Base-by-base conservation (phyloP, 2,329 filamentous ascomycete genomes). In the Fonsecaea multimorphosa region DNA sequence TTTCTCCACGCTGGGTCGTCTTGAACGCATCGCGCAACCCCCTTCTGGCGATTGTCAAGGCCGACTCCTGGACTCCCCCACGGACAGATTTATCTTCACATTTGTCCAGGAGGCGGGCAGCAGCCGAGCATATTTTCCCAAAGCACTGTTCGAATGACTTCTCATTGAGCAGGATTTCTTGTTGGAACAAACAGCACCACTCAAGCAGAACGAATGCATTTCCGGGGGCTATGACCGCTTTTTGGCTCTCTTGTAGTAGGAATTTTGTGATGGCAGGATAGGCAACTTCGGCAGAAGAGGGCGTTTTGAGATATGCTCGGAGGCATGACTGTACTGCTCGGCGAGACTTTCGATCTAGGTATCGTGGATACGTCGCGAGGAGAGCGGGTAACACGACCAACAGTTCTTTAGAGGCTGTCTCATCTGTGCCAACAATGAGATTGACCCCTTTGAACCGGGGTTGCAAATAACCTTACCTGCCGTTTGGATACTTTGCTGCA, bases 201-300 rank as follows among this genome's bases (percentile, higher is more conserved):
- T 97, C 92, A 14, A 95, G 85, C 71, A 99, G 82, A 56, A 96
- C 92, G 76, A 97, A 96, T 4, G 93, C 91, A 78, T 88, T 96
- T 51, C 85, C 87, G 16, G 90, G 81, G 34, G 94, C 92, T 73
- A 98, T 89, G 68, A 87, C 89, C 19, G 85, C 81, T 77, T 96
- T 97, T 68, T 86, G 84, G 14, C 89, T 86, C 78, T 99, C 94
- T 34, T 83, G 80, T 67, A 89, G 86, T 65, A 97, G 78, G 57
- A 85, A 85, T 51, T 84, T 82, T 52, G 92, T 84, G 64, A 97
- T 54, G 22, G 63, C 68, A 49, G 68, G 38, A 38, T 62, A 69
- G 27, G 61, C 55, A 27, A 40, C 57, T 12, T 60, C 59, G 32
- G 84, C 79, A 56, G 89, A 83, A 19, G 83, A 74, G n/a, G 79